These are phyloP conservation scores for Aphanomyces stellatus DNA, from an alignment of 352 stramenopile genomes.

Conservation along the genomic window DNA sequence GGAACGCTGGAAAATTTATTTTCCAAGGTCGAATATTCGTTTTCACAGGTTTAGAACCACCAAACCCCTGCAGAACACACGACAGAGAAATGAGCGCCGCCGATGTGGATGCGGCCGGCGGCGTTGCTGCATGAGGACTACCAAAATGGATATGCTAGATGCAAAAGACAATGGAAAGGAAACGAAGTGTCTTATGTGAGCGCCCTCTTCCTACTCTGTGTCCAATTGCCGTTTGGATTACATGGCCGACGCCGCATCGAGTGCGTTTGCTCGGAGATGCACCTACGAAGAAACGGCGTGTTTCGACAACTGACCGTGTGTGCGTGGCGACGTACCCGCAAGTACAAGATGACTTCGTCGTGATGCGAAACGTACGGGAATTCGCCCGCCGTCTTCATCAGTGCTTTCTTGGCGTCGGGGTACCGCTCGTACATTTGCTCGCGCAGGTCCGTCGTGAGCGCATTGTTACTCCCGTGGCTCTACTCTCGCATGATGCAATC, in stretches of 20 bases:
- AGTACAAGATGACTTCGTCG: slow-evolving; percentile 62
- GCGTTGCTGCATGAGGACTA: no score
- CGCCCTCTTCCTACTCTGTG: no score
- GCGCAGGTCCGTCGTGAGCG: not conserved
- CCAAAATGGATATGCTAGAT: no score
- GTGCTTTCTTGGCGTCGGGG: slow-evolving; percentile 23
- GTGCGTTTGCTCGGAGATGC: slow-evolving; percentile 45
- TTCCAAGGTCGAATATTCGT: not conserved
- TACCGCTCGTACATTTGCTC: slow-evolving; percentile 14
- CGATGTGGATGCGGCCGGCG: no score
- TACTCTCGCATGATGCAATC: no score
- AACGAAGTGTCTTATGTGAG: no score
- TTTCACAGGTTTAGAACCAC: not conserved
- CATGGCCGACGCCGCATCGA: no score
- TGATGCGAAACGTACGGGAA: slow-evolving; percentile 70
- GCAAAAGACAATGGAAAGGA: no score
- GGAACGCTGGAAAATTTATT: not conserved
- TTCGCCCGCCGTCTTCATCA: slow-evolving; percentile 54
- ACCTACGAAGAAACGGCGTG: slow-evolving; percentile 28
- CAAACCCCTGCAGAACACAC: no score
- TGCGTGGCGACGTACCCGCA: slow-evolving; percentile 22
- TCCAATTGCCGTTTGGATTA: no score
- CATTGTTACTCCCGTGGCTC: slow-evolving; percentile 5
- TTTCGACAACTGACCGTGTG: not conserved
- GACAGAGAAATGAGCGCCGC: no score